These are phyloP conservation scores for Aegilops sharonensis DNA, from an alignment of 176 grass and related monocot species.

Conservation along the genomic window DNA sequence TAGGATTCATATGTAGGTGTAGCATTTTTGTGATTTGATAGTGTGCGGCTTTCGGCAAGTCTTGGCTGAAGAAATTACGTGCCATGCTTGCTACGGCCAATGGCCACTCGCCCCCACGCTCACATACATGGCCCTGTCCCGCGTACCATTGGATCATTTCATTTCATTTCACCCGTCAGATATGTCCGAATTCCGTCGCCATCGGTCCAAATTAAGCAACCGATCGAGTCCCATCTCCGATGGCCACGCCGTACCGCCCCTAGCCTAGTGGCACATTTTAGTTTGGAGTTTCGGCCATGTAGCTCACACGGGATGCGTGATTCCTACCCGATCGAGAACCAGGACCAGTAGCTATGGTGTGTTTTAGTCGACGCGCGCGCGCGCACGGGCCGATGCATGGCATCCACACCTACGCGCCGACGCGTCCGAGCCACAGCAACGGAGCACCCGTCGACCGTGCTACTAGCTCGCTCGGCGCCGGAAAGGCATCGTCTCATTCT, in stretches of 20 bases:
- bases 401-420: background rate
- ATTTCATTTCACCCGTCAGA: background rate
- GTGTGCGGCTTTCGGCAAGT: too few relatives aligned
- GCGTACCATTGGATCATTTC: background rate
- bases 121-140: too few relatives aligned
- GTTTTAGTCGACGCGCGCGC: background rate
- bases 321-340: background rate
- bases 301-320: constrained; percentile 1
- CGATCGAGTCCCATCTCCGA: background rate
- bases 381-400: background rate
- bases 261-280: background rate
- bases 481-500: background rate
- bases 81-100: too few relatives aligned
- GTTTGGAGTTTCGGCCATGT: background rate
- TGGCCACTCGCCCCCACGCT: too few relatives aligned
- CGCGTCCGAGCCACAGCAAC: background rate
- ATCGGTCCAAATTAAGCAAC: background rate
- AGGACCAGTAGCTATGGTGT: background rate
- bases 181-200: background rate
- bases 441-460: background rate
- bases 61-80: too few relatives aligned
- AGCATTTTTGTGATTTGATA: too few relatives aligned
- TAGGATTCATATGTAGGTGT: too few relatives aligned
- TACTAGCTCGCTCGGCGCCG: too few relatives aligned
- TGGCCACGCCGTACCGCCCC: background rate